Evolutionary conservation across 306 rosid genomes (phyloP), one percentile per base, ranked within the genome.

Genomic region (Dalbergia cochinchinensis): DNA sequence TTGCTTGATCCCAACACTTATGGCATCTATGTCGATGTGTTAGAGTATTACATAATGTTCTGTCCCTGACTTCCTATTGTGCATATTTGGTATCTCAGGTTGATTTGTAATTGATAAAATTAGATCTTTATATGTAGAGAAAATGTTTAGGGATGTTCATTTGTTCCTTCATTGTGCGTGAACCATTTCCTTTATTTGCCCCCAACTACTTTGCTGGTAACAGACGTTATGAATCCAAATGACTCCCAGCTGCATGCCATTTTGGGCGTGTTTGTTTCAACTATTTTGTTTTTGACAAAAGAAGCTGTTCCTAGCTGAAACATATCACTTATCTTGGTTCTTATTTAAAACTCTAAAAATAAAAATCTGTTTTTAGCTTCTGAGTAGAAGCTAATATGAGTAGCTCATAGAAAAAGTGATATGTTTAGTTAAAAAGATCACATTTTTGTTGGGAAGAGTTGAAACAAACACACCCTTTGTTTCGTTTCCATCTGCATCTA

Each of bases 81-180:
- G 59, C 73, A 41, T 48, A 48, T 51, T 41, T 22, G 19, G 14
- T 54, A 44, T 63, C 71, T 41, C 41, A 14, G 18, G 4, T 4
- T 45, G 14, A 51, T 47, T 18, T 61, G 48, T 31, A n/a, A 6
- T 78, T 67, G 26, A 67, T 55, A 14, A 55, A 39, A 39, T 67
- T 8, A 18, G 69, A n/a, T 69, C 59, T n/a, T 34, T 54, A 68
- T 37, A 4, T 13, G 68, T 39, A 4, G 11, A 61, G 53, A 26
- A 50, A 48, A 55, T 71, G 16, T 45, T 20, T 20, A 60, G 51
- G 35, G 53, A 59, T 73, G 64, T 55, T 57, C 16, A 37, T 78
- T 57, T 55, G 3, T 78, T 78, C 11, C 73, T 58, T 37, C 59
- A 11, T 58, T 33, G 4, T 66, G 33, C 11, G 64, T 65, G 45